A percentile compares a stretch with the other conserved stretches of the same genome.
Evolutionary conservation across 176 grass and related monocot species (phyloP).

Genomic region (Avena atlantica): DNA sequence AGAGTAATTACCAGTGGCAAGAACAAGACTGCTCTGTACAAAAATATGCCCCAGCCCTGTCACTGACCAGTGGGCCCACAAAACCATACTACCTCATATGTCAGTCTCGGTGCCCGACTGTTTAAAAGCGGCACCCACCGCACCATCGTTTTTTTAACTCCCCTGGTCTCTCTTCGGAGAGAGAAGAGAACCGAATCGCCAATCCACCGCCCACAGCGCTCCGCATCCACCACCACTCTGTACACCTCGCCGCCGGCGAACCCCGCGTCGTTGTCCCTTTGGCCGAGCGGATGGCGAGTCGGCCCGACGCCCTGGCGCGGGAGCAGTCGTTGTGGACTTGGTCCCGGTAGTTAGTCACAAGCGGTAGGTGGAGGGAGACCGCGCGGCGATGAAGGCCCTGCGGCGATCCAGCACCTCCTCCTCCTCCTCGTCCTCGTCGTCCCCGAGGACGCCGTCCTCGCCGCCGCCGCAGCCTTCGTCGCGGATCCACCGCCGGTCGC

Average conservation of each 20-base stretch:
- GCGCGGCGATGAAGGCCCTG: conserved; percentile 67
- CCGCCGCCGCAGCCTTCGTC: conserved; percentile 53
- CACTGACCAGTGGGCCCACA: not conserved
- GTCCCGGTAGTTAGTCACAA: not conserved
- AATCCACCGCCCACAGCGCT: not conserved
- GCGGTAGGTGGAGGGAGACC: conserved; percentile 22
- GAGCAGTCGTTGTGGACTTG: conserved; percentile 35
- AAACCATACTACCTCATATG: not conserved
- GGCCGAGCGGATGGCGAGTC: conserved; percentile 38
- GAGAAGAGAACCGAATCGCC: conserved; percentile 20
- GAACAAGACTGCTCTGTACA: not conserved
- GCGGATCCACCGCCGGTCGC: conserved; percentile 78
- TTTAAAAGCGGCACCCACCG: conserved; percentile 38
- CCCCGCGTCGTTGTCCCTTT: not conserved
- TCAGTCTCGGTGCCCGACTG: not conserved
- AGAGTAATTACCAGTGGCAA: not conserved
- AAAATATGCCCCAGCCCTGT: not conserved
- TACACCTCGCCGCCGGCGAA: conserved; percentile 30
- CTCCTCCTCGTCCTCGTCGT: conserved; percentile 51
- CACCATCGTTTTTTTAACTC: conserved; percentile 41
- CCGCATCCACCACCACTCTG: conserved; percentile 32
- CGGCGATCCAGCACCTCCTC: conserved; percentile 73
- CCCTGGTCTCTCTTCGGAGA: not conserved
- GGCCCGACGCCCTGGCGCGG: conserved; percentile 18
- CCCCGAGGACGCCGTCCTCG: conserved; percentile 51